A percentile compares a stretch with the other conserved stretches of the same genome.
Conservation (phyloP, 1,284 basidiomycete genomes). For the Cerioporus squamosus region DNA sequence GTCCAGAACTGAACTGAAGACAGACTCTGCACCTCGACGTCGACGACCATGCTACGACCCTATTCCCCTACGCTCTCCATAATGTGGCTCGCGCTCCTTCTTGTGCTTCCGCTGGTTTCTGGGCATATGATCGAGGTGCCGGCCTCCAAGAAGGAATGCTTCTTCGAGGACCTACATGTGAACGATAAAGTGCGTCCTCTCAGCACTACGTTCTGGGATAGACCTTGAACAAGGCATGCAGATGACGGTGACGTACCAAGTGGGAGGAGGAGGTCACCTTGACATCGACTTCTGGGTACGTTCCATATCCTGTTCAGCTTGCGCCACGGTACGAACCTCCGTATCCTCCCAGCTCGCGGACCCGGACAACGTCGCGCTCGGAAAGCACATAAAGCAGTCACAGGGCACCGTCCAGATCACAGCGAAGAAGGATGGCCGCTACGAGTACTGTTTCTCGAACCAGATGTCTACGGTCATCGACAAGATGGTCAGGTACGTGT, state of each 20-base stretch:
- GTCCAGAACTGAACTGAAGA: neutral
- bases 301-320: slow-evolving; percentile 13
- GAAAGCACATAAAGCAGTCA: slow-evolving; percentile 84
- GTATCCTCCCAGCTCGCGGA: slow-evolving; percentile 67
- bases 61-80: slow-evolving; percentile 38
- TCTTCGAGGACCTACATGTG: slow-evolving; percentile 95
- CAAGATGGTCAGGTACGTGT: slow-evolving; percentile 87
- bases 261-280: slow-evolving; percentile 93
- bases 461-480: slow-evolving; percentile 95
- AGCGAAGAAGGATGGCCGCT: slow-evolving; percentile 84
- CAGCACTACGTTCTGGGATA: neutral
- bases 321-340: neutral
- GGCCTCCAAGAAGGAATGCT: slow-evolving; percentile 91
- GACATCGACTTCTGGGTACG: slow-evolving; percentile 96
- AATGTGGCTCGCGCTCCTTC: slow-evolving; percentile 45
- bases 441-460: slow-evolving; percentile 98
- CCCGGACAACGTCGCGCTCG: slow-evolving; percentile 71
- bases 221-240: slow-evolving; percentile 38
- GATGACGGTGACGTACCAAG: slow-evolving; percentile 99
- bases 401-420: slow-evolving; percentile 92
- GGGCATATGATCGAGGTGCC: slow-evolving; percentile 75
- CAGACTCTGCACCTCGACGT: slow-evolving; percentile 4
- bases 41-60: slow-evolving; percentile 42
- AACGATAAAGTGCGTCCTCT: slow-evolving; percentile 81
- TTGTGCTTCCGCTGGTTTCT: slow-evolving; percentile 46